Evolutionary conservation across 768 basidiomycete species (phyloP).

Genomic region (Melanogaster broomeanus): DNA sequence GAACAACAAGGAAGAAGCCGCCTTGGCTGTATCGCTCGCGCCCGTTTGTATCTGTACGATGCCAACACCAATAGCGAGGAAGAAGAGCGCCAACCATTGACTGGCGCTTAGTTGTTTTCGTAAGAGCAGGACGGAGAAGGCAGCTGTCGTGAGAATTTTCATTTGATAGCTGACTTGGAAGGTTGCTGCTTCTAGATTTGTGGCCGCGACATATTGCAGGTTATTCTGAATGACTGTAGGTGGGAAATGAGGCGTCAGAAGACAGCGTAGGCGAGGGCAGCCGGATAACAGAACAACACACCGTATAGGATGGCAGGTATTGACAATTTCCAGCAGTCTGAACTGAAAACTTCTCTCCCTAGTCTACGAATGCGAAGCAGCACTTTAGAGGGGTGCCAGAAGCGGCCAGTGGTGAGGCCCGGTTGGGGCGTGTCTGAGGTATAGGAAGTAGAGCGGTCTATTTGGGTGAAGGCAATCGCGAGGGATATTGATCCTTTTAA

Average conservation of each 20-base stretch:
- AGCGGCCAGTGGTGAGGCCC: conserved; percentile 32
- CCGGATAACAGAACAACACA: conserved; percentile 35
- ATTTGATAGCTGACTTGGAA: conserved; percentile 98
- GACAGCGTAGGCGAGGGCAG: neutral
- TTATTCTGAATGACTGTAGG: conserved; percentile 85
- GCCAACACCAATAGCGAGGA: conserved; percentile 87
- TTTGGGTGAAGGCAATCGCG: conserved; percentile 73
- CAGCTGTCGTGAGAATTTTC: conserved; percentile 95
- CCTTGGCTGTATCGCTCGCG: conserved; percentile 20
- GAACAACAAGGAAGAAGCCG: conserved; percentile 31
- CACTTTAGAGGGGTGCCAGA: conserved; percentile 38
- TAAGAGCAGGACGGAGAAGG: conserved; percentile 81
- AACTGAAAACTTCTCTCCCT: conserved; percentile 73
- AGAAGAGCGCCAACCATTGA: conserved; percentile 85
- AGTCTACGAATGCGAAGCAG: conserved; percentile 55
- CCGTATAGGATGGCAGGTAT: conserved; percentile 95
- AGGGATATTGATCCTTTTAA: conserved; percentile 90
- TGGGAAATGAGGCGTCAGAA: conserved; percentile 8
- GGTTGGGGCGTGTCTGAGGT: conserved; percentile 32
- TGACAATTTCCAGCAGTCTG: conserved; percentile 96
- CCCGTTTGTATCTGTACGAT: conserved; percentile 82
- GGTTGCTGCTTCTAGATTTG: conserved; percentile 92
- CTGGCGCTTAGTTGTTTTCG: conserved; percentile 68
- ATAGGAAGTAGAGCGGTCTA: conserved; percentile 39
- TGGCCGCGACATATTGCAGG: conserved; percentile 92